Conservation (phyloP, 2,329 filamentous ascomycete genomes). For the Nectriaceae sp. region DNA sequence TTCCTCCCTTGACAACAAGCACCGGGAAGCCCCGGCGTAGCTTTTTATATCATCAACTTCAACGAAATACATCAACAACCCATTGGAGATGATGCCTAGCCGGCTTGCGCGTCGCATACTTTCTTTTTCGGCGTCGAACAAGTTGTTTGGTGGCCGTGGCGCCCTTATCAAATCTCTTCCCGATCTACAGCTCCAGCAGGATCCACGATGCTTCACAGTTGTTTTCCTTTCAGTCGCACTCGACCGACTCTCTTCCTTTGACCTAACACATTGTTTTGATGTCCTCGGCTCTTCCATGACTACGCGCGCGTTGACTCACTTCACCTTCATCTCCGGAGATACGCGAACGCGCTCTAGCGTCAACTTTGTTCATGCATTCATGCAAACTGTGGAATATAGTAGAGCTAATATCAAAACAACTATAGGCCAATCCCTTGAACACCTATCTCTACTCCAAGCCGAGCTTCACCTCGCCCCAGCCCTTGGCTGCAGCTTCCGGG, state of each 20-base stretch:
- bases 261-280: slow-evolving; percentile 11
- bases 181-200: background rate
- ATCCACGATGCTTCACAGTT: slow-evolving; percentile 4
- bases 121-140: background rate
- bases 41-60: slow-evolving; percentile 1
- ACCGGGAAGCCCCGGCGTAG: slow-evolving; percentile 7
- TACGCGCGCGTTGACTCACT: slow-evolving; percentile 13
- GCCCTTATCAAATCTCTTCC: background rate
- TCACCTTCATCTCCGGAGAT: slow-evolving; percentile 7
- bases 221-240: slow-evolving; percentile 2
- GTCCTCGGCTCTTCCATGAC: slow-evolving; percentile 12
- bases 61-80: slow-evolving; percentile 3
- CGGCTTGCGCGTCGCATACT: too few species aligned
- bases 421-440: slow-evolving; percentile 88
- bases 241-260: background rate
- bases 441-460: slow-evolving; percentile 93
- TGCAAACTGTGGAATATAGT: slow-evolving; percentile 29
- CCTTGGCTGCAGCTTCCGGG: slow-evolving; percentile 85
- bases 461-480: slow-evolving; percentile 87
- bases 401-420: slow-evolving; percentile 50
- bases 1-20: slow-evolving; percentile 1
- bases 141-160: slow-evolving; percentile 2
- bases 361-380: slow-evolving; percentile 19
- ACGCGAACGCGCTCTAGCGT: slow-evolving; percentile 11
- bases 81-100: slow-evolving; percentile 1